Conservation (phyloP, 2,329 filamentous ascomycete species). For the Hypoxylon rubiginosum region DNA sequence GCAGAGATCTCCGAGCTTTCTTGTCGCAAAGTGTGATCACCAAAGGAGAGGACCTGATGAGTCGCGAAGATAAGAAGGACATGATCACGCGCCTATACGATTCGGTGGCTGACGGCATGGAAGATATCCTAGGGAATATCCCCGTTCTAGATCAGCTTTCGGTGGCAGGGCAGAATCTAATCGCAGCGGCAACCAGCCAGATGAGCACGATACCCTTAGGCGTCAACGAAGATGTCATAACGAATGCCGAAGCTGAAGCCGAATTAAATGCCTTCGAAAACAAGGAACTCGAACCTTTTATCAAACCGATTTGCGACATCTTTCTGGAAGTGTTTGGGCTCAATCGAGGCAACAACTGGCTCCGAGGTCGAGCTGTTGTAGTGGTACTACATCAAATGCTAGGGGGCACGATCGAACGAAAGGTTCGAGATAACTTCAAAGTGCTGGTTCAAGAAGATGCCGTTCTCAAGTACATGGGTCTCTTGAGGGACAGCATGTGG, state of each 20-base stretch:
- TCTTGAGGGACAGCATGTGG: conserved; percentile 86
- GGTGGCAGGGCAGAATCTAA: conserved; percentile 89
- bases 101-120: conserved; percentile 97
- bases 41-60: conserved; percentile 68
- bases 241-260: conserved; percentile 85
- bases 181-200: conserved; percentile 79
- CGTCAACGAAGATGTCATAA: conserved; percentile 63
- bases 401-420: conserved; percentile 95
- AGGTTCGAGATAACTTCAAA: conserved; percentile 87
- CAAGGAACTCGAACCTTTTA: conserved; percentile 90
- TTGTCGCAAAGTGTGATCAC: conserved; percentile 88
- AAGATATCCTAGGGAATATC: conserved; percentile 96
- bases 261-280: conserved; percentile 94
- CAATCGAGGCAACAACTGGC: conserved; percentile 96
- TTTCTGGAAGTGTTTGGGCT: conserved; percentile 97
- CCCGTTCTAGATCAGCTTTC: conserved; percentile 95
- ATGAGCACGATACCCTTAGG: conserved; percentile 68
- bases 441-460: conserved; percentile 82
- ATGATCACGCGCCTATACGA: conserved; percentile 96
- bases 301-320: conserved; percentile 97
- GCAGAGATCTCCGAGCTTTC: conserved; percentile 91
- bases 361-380: conserved; percentile 93
- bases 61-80: conserved; percentile 78
- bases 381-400: conserved; percentile 96
- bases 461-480: conserved; percentile 79